A percentile compares a stretch with the other conserved stretches of the same genome.
phyloP scores from a whole-genome alignment of 2,329 filamentous ascomycete genomes.

The Aspergillus sp. region DNA sequence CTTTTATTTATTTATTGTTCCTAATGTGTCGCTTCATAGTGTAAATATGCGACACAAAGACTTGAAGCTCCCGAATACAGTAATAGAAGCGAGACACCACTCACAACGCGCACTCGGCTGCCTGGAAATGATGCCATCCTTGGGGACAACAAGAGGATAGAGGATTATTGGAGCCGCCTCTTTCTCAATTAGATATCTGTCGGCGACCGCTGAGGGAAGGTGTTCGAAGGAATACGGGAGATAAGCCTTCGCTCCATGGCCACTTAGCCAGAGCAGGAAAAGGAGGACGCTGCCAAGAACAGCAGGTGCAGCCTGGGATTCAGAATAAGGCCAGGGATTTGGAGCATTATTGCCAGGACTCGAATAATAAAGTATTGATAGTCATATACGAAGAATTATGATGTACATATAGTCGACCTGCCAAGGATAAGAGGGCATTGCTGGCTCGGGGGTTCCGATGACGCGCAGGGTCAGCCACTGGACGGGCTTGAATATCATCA shows the following conservation, averaged over 20 bases:
- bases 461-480: not conserved
- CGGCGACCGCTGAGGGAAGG: not conserved
- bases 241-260: not conserved
- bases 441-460: too few species aligned
- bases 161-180: not conserved
- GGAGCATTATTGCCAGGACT: not conserved
- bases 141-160: not conserved
- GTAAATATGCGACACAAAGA: not conserved
- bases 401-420: not conserved
- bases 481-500: not conserved
- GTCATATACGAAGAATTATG: too few species aligned
- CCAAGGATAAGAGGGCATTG: too few species aligned
- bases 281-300: not conserved
- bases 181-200: not conserved
- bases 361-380: too few species aligned
- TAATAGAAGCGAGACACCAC: not conserved
- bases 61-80: not conserved
- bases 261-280: not conserved
- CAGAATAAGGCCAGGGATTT: not conserved
- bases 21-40: not conserved
- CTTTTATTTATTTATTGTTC: not conserved
- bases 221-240: not conserved
- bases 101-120: too few species aligned
- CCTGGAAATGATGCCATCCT: not conserved
- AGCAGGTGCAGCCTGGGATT: not conserved